Percentiles rank a stretch among this genome's conserved stretches.
Conservation (phyloP, 306 rosid species). For the Prunus campanulata region DNA sequence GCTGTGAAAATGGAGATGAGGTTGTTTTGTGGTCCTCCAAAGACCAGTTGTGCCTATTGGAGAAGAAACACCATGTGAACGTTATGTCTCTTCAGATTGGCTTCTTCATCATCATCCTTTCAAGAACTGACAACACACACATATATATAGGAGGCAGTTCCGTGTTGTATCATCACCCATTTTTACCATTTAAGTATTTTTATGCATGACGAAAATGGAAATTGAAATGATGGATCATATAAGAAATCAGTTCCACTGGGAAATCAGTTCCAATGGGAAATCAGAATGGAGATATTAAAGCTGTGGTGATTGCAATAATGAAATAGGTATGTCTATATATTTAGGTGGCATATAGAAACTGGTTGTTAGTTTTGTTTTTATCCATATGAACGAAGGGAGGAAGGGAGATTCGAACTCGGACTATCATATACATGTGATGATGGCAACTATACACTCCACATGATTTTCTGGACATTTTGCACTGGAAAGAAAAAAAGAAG, state of each 20-base stretch:
- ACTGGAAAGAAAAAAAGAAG: neutral
- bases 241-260: neutral
- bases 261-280: neutral
- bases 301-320: neutral
- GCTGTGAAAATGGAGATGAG: neutral
- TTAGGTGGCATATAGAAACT: too few relatives aligned
- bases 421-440: too few relatives aligned
- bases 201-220: neutral
- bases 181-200: neutral
- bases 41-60: neutral
- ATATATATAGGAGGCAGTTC: neutral
- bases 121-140: neutral
- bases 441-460: too few relatives aligned
- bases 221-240: neutral
- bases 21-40: conserved; percentile 13
- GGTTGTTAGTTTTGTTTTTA: too few relatives aligned
- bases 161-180: conserved; percentile 5
- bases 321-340: neutral
- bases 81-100: conserved; percentile 1
- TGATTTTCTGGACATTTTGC: neutral
- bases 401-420: too few relatives aligned
- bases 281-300: neutral
- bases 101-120: neutral
- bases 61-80: conserved; percentile 1
- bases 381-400: too few relatives aligned